phyloP scores from a whole-genome alignment of 2,329 filamentous ascomycete genomes.

The Venturiaceae sp. region DNA sequence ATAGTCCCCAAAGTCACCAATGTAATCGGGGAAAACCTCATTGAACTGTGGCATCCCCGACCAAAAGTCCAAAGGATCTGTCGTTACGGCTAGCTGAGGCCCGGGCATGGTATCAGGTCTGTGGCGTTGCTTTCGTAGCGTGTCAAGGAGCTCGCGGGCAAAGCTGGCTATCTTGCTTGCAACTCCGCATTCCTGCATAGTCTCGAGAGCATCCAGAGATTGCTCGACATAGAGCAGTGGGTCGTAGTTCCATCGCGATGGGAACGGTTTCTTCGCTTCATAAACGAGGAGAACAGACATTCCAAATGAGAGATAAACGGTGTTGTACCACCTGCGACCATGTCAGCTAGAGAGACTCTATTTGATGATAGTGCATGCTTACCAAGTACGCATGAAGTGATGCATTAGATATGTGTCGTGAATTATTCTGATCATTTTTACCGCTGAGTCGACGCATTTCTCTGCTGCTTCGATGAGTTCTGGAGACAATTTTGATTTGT shows the following conservation, averaged over 20 bases:
- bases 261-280: constrained; percentile 15
- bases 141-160: constrained; percentile 6
- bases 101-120: neutral
- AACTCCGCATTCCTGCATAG: constrained; percentile 32
- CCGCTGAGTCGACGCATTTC: constrained; percentile 30
- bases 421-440: constrained; percentile 29
- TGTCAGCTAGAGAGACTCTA: neutral
- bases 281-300: constrained; percentile 26
- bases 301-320: constrained; percentile 31
- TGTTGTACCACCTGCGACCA: constrained; percentile 29
- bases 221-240: constrained; percentile 20
- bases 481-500: constrained; percentile 13
- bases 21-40: neutral
- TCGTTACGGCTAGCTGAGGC: neutral
- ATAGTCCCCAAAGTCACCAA: neutral
- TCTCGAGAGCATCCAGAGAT: constrained; percentile 28
- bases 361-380: neutral
- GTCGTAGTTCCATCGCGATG: constrained; percentile 13
- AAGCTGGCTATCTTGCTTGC: constrained; percentile 25
- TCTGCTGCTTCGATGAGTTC: constrained; percentile 21
- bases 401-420: constrained; percentile 28
- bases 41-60: neutral
- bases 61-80: neutral
- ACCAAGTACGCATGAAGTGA: constrained; percentile 33
- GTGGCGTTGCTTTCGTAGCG: neutral